Conservation (phyloP, 1,284 basidiomycete species). For the Gymnopus androsaceus region DNA sequence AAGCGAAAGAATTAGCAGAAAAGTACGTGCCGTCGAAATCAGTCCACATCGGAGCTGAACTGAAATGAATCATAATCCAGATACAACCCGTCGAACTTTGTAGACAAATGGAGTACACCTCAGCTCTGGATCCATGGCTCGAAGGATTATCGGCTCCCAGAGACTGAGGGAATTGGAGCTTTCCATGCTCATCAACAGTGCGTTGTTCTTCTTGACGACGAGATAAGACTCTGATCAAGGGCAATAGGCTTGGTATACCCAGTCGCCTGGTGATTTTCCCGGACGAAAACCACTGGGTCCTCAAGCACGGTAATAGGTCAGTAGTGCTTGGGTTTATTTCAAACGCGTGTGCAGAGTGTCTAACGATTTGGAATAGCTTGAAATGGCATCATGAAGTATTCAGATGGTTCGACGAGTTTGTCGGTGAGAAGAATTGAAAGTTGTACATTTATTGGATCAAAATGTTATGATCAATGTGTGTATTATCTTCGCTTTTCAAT, state of each 20-base stretch:
- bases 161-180: constrained; percentile 79
- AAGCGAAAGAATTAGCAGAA: too few relatives aligned
- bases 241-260: constrained; percentile 66
- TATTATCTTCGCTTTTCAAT: too few relatives aligned
- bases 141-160: constrained; percentile 83
- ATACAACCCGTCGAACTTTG: constrained; percentile 77
- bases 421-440: constrained; percentile 40
- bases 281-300: constrained; percentile 92
- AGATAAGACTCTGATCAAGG: background rate
- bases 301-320: constrained; percentile 74
- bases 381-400: constrained; percentile 91
- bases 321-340: constrained; percentile 16
- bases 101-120: constrained; percentile 84
- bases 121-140: constrained; percentile 84
- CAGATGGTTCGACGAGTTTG: constrained; percentile 80
- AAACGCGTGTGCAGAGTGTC: background rate
- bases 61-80: constrained; percentile 30
- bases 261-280: constrained; percentile 88
- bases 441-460: too few relatives aligned
- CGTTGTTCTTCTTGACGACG: constrained; percentile 31
- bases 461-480: too few relatives aligned
- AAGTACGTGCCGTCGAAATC: too few relatives aligned
- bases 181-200: constrained; percentile 83
- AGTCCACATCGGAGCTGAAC: background rate
- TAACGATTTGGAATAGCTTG: constrained; percentile 41